These are phyloP conservation scores for Cladophialophora chaetospira DNA, from an alignment of 2,329 filamentous ascomycete species.

Conservation along the genomic window DNA sequence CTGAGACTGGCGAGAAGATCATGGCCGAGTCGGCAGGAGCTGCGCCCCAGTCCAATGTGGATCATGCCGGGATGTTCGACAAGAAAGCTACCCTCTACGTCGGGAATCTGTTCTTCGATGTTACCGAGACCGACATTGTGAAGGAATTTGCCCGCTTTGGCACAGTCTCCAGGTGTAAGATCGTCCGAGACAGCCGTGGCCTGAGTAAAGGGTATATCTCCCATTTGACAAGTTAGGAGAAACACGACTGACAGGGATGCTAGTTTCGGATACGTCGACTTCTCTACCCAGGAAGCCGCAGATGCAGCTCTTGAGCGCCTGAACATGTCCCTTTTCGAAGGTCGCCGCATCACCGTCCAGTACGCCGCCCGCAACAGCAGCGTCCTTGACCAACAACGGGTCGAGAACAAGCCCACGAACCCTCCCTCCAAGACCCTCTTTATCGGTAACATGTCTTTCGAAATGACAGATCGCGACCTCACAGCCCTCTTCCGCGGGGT, in stretches of 20 bases:
- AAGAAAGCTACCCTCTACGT: conserved; percentile 60
- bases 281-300: conserved; percentile 56
- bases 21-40: conserved; percentile 1
- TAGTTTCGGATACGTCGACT: conserved; percentile 69
- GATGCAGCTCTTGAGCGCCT: conserved; percentile 58
- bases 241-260: conserved; percentile 21
- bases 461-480: conserved; percentile 80
- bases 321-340: conserved; percentile 63
- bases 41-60: neutral
- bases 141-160: conserved; percentile 63
- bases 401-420: conserved; percentile 34
- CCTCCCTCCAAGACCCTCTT: conserved; percentile 69
- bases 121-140: conserved; percentile 62
- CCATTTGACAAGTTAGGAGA: neutral
- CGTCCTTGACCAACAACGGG: neutral
- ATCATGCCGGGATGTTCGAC: conserved; percentile 16
- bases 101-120: conserved; percentile 71
- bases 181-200: conserved; percentile 64
- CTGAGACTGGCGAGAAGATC: conserved; percentile 21
- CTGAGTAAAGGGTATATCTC: conserved; percentile 67
- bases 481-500: conserved; percentile 74
- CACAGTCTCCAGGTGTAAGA: conserved; percentile 52
- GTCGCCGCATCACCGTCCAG: conserved; percentile 65
- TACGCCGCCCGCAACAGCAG: conserved; percentile 47
- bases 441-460: conserved; percentile 83